Conservation (phyloP, 495 filamentous ascomycete species). For the Cercophora newfieldiana region DNA sequence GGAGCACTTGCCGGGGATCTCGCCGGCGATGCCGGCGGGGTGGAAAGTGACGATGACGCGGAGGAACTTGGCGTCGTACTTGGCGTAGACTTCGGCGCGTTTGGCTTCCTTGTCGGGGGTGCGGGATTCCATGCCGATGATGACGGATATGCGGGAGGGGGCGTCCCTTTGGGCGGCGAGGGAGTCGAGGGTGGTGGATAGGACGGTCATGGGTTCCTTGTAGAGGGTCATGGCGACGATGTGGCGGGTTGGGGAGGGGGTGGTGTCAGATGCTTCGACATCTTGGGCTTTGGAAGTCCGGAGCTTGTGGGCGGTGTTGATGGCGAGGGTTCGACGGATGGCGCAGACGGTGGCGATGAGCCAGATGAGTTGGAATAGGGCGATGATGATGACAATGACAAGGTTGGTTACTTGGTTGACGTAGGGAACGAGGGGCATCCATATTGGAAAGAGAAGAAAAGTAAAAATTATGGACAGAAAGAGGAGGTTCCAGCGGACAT, state of each 20-base stretch:
- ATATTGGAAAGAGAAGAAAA: constrained; percentile 14
- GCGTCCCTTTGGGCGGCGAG: constrained; percentile 14
- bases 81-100: constrained; percentile 9
- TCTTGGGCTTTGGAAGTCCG: constrained; percentile 9
- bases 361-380: constrained; percentile 12
- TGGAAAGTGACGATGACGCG: constrained; percentile 19
- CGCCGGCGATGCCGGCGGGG: constrained; percentile 9
- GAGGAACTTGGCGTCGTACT: constrained; percentile 12
- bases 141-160: constrained; percentile 14
- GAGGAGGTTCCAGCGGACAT: constrained; percentile 8
- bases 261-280: not conserved
- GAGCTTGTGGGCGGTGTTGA: constrained; percentile 7
- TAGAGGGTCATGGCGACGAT: constrained; percentile 19
- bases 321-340: constrained; percentile 10
- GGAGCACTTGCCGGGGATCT: constrained; percentile 15
- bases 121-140: constrained; percentile 15
- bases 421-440: constrained; percentile 11
- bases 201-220: constrained; percentile 16
- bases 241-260: not conserved
- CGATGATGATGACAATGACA: constrained; percentile 13
- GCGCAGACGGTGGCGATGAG: constrained; percentile 12
- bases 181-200: constrained; percentile 13
- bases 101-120: constrained; percentile 17
- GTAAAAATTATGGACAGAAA: constrained; percentile 2
- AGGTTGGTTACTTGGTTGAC: constrained; percentile 12